Percentiles rank a stretch among this genome's conserved stretches.
These are phyloP conservation scores for Nannizziopsis barbatae DNA, from an alignment of 2,329 filamentous ascomycete species.

Conservation along the genomic window DNA sequence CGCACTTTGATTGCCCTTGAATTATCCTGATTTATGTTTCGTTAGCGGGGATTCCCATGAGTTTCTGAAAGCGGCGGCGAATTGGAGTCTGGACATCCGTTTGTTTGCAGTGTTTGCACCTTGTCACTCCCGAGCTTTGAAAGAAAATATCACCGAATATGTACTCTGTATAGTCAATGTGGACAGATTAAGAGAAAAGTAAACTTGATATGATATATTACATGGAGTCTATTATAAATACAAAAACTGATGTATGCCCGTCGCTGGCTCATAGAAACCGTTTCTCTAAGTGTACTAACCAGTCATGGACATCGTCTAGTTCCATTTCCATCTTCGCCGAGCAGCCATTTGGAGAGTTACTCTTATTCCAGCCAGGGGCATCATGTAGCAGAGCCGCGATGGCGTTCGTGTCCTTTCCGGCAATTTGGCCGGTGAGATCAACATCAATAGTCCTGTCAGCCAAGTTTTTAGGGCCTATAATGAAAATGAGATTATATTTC, in stretches of 20 bases:
- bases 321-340: conserved; percentile 23
- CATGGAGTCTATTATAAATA: neutral
- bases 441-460: conserved; percentile 44
- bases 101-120: too few species aligned
- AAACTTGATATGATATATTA: too few species aligned
- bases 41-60: too few species aligned
- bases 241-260: neutral
- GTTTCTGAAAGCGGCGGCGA: too few species aligned
- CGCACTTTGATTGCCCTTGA: too few species aligned
- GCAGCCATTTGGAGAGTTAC: conserved; percentile 10
- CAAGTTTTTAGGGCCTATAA: conserved; percentile 58
- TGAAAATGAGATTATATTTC: conserved; percentile 62
- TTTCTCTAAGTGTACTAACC: conserved; percentile 30
- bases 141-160: too few species aligned
- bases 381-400: conserved; percentile 22
- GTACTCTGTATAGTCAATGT: too few species aligned
- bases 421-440: conserved; percentile 33
- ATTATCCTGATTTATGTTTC: too few species aligned
- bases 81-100: too few species aligned
- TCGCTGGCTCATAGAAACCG: conserved; percentile 25
- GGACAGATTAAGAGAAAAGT: too few species aligned
- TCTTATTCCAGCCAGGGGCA: conserved; percentile 13
- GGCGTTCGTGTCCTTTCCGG: conserved; percentile 29
- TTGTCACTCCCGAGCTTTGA: too few species aligned
- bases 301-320: conserved; percentile 28